A percentile compares a stretch with the other conserved stretches of the same genome.
phyloP scores from a whole-genome alignment of 2,329 filamentous ascomycete genomes.

The Colletotrichum spaethianum region DNA sequence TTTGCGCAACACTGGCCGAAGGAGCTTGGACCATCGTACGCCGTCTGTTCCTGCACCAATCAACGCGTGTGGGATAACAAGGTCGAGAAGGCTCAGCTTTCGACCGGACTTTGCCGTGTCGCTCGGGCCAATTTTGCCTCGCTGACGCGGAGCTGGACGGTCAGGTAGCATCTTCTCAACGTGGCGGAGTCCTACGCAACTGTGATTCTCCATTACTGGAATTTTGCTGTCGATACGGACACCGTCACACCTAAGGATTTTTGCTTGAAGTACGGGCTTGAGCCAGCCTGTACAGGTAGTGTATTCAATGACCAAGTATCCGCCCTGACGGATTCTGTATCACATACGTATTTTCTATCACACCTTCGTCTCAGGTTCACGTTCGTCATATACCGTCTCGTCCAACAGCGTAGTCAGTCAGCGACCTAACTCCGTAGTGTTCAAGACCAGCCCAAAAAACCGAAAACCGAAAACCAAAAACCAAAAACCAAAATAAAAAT shows the following conservation, averaged over 20 bases:
- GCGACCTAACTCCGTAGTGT: not conserved
- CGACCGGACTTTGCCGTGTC: not conserved
- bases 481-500: not conserved
- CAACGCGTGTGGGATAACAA: not conserved
- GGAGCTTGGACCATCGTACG: not conserved
- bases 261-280: not conserved
- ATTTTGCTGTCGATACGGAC: not conserved
- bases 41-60: not conserved
- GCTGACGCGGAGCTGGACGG: not conserved
- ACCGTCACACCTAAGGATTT: not conserved
- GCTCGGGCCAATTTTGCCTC: not conserved
- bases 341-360: not conserved
- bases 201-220: not conserved
- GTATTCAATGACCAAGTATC: not conserved
- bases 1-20: not conserved
- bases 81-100: not conserved
- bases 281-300: not conserved
- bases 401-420: not conserved
- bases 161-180: not conserved
- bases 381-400: not conserved
- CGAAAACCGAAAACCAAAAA: not conserved
- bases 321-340: not conserved
- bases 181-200: not conserved
- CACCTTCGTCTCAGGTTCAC: not conserved
- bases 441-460: not conserved